Evolutionary conservation across 805 yeast genomes (phyloP), one percentile per base, ranked within the genome.

Genomic region (Metschnikowia santaceciliae): DNA sequence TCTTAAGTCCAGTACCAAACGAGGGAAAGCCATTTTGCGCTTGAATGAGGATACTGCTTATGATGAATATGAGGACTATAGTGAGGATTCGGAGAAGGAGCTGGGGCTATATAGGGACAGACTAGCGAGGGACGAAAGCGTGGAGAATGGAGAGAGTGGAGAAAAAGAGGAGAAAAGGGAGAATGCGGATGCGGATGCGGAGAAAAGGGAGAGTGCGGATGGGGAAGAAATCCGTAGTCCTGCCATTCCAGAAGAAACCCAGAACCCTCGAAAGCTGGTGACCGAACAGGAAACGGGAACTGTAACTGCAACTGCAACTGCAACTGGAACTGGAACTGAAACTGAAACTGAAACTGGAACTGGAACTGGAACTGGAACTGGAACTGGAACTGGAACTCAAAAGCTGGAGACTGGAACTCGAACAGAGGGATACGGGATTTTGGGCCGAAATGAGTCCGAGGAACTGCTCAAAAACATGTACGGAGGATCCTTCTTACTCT

Each of bases 401-500:
- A 17, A 17, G 1, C 17, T 17, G 17, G 17, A 17, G 17, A 17
- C 35, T 10, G 20, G 11, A 6, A 5, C 20, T 7, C 22, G 19
- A 36, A 11, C 20, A 17, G 39, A 17, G 10, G 20, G 41, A 20
- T 46, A 42, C 38, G 37, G 38, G 11, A 42, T 62, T 7, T 52
- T 57, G 2, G 56, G 54, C 48, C 65, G 69, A 3, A 54, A 62
- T 3, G 71, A 67, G 17, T 70, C 69, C 40, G 56, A 63, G 20
- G 36, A 54, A 8, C 46, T 42, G 46, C 53, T 64, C 32, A 63
- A 59, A 30, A 71, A 72, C 52, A 43, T 72, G 43, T 74, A 74
- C 53, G 77, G 77, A 6, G 77, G 77, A 3, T 71, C 76, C 8
- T 57, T 74, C 14, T 62, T 73, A 42, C 56, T 74, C 19, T 73